Evolutionary conservation across 2,329 filamentous ascomycete species (phyloP).

Genomic region (Microdochium paspali): DNA sequence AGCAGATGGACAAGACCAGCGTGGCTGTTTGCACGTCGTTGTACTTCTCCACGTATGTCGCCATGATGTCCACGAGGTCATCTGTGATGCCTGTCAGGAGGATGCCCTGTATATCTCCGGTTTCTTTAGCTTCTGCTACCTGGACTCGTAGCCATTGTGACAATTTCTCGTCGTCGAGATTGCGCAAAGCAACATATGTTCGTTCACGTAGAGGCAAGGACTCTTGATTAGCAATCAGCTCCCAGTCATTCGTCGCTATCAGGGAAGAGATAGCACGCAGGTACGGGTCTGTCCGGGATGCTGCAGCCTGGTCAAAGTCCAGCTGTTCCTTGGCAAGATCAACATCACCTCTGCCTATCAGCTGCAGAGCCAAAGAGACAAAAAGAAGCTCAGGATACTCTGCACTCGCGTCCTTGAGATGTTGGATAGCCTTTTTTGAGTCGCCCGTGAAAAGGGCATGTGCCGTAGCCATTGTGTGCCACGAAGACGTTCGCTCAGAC

Average conservation of each 20-base stretch:
- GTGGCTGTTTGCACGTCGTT: conserved; percentile 73
- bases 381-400: conserved; percentile 57
- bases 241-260: conserved; percentile 70
- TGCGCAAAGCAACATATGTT: conserved; percentile 61
- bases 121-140: conserved; percentile 47
- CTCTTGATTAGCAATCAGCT: conserved; percentile 60
- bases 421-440: conserved; percentile 56
- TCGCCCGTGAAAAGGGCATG: conserved; percentile 67
- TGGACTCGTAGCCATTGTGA: conserved; percentile 60
- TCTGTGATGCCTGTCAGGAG: conserved; percentile 71
- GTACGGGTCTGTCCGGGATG: conserved; percentile 65
- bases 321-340: conserved; percentile 36
- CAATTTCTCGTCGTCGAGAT: conserved; percentile 52
- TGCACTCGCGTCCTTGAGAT: conserved; percentile 59
- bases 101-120: conserved; percentile 68
- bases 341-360: conserved; percentile 42
- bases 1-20: conserved; percentile 63
- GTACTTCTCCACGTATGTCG: conserved; percentile 66
- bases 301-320: conserved; percentile 48
- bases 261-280: conserved; percentile 71
- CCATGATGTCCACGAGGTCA: conserved; percentile 62
- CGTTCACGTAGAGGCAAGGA: conserved; percentile 69
- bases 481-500: conserved; percentile 40
- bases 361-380: conserved; percentile 56
- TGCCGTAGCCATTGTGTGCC: conserved; percentile 66